These are phyloP conservation scores for Reutealis trisperma DNA, from an alignment of 345 rosid genomes.

Conservation along the genomic window DNA sequence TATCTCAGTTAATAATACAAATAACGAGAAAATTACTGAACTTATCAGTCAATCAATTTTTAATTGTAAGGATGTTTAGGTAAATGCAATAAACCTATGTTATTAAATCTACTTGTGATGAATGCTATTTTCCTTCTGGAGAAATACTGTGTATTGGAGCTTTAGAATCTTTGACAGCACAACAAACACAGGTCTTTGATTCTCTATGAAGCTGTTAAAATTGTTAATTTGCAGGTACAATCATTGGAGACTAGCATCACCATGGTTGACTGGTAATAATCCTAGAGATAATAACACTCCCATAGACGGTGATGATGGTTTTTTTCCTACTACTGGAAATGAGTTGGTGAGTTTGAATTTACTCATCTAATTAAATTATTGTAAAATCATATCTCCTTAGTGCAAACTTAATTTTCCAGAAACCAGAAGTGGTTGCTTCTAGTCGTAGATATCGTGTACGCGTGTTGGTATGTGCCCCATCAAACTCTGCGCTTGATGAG, in stretches of 20 bases:
- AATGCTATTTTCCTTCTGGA: neutral
- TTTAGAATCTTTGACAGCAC: neutral
- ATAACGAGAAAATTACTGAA: neutral
- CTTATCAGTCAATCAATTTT: neutral
- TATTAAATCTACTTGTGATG: neutral
- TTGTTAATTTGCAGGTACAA: constrained; percentile 46
- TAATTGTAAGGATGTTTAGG: neutral
- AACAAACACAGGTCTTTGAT: neutral
- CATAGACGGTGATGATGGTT: constrained; percentile 82
- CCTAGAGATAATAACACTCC: constrained; percentile 91
- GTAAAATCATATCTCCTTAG: constrained; percentile 7
- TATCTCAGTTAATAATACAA: neutral
- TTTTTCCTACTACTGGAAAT: constrained; percentile 84
- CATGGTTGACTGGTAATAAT: constrained; percentile 74
- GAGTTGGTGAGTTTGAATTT: constrained; percentile 63
- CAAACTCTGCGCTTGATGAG: constrained; percentile 99
- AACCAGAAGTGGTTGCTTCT: constrained; percentile 80
- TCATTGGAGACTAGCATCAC: constrained; percentile 84
- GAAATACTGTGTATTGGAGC: neutral
- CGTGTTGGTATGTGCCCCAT: constrained; percentile 94
- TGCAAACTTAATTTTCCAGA: constrained; percentile 46
- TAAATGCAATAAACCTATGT: neutral
- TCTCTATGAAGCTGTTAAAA: constrained; percentile 6
- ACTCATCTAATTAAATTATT: neutral
- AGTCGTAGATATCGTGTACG: constrained; percentile 70